Evolutionary conservation across 2,329 filamentous ascomycete species (phyloP), one percentile per base, ranked within the genome.

Genomic region (Epicoccum nigrum): DNA sequence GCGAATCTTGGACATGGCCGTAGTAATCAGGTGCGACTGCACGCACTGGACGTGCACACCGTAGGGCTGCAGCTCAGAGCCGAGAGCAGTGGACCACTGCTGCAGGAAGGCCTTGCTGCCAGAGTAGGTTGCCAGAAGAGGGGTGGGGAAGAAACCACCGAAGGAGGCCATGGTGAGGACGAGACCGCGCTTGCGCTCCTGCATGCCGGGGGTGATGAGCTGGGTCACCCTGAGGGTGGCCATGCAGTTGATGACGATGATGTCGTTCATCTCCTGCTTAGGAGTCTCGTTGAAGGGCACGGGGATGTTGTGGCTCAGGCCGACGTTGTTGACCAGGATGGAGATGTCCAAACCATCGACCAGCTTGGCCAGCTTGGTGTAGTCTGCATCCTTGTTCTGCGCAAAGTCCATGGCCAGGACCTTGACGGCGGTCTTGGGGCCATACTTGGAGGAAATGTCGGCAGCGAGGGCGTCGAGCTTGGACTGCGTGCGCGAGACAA

Each of bases 101-200:
- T 97, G 93, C 40, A 99, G 82, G 83, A 99, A 99, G 1, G 94
- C 93, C 79, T 99, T 99, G 84, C 89, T 94, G 60, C 94, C 94
- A 35, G 90, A 95, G 81, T 99, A 99, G 3, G 94, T 97, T 11
- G 94, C 94, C 35, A 99, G 83, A 46, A 94, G 86, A 5, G 95
- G 92, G 0, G 91, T 96, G 7, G 94, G 94, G 55, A 94, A 85
- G 76, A 95, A 88, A 61, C 94, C 95, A 56, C 89, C 94, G 71
- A 97, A 96, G 9, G 92, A 97, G 38, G 93, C 94, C 92, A 99
- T 97, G 51, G 93, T 99, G 47, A 99, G 80, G 67, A 99, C 91
- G 28, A 99, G 81, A 19, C 95, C 94, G 50, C 86, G 86, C 77
- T 89, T 91, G 67, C 92, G 88, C 71, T 87, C 81, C 54, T 89